A percentile compares a stretch with the other conserved stretches of the same genome.
Conservation (phyloP, 768 basidiomycete species). For the Boletus pseudo-olivaceus region DNA sequence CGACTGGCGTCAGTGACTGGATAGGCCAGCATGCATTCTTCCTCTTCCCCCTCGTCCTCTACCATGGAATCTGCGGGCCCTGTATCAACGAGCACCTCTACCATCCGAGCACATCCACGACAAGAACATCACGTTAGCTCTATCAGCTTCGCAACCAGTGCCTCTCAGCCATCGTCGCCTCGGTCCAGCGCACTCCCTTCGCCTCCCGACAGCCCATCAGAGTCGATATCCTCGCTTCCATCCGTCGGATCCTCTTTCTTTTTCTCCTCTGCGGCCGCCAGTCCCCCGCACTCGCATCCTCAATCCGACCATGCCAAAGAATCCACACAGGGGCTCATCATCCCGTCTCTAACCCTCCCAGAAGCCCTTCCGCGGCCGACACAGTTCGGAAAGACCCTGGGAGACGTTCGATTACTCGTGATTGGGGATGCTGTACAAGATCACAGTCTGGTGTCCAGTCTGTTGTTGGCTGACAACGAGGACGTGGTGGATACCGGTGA, state of each 20-base stretch:
- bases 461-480: slow-evolving; percentile 62
- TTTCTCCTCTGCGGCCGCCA: slow-evolving; percentile 70
- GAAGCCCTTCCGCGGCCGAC: slow-evolving; percentile 60
- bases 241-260: slow-evolving; percentile 75
- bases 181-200: slow-evolving; percentile 51
- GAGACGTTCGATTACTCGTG: slow-evolving; percentile 56
- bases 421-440: slow-evolving; percentile 41
- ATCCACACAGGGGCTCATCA: slow-evolving; percentile 55
- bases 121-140: slow-evolving; percentile 15
- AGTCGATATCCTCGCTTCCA: slow-evolving; percentile 65
- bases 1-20: neutral
- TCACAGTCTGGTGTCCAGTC: slow-evolving; percentile 37
- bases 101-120: slow-evolving; percentile 35
- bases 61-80: slow-evolving; percentile 24
- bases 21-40: neutral
- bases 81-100: slow-evolving; percentile 37
- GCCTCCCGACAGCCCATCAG: slow-evolving; percentile 60
- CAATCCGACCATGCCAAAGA: slow-evolving; percentile 40
- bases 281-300: slow-evolving; percentile 52
- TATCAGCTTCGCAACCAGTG: slow-evolving; percentile 1
- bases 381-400: slow-evolving; percentile 64
- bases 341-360: slow-evolving; percentile 65
- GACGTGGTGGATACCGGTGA: slow-evolving; percentile 60
- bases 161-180: slow-evolving; percentile 46
- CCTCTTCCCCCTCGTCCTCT: slow-evolving; percentile 1